Evolutionary conservation across 1,284 basidiomycete genomes (phyloP).

Genomic region (Macrocystidia cucumis): DNA sequence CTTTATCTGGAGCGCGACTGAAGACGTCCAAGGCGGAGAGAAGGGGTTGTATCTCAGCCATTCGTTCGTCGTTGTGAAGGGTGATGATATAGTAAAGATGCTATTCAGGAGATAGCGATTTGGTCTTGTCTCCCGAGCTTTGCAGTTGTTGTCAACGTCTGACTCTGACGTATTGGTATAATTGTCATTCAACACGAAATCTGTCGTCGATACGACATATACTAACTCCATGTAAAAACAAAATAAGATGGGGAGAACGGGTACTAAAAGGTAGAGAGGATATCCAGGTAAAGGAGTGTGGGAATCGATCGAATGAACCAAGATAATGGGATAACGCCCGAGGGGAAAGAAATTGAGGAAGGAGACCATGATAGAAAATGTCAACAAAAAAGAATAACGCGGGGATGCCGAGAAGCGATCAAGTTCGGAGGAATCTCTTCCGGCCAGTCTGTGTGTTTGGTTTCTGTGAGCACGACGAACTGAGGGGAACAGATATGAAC

Average conservation of each 20-base stretch:
- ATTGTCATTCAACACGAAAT: slow-evolving; percentile 26
- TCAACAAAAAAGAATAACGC: slow-evolving; percentile 8
- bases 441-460: slow-evolving; percentile 39
- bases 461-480: slow-evolving; percentile 6
- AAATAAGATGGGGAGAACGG: slow-evolving; percentile 26
- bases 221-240: slow-evolving; percentile 28
- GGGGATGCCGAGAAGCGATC: slow-evolving; percentile 21
- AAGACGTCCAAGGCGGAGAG: slow-evolving; percentile 73
- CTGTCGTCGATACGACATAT: slow-evolving; percentile 17
- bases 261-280: slow-evolving; percentile 45
- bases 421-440: slow-evolving; percentile 74
- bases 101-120: slow-evolving; percentile 12
- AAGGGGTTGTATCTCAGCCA: slow-evolving; percentile 64
- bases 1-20: slow-evolving; percentile 72
- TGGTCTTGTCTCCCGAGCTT: slow-evolving; percentile 13
- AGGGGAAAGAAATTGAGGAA: slow-evolving; percentile 12
- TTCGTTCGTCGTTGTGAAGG: slow-evolving; percentile 20
- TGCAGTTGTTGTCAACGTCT: slow-evolving; percentile 24
- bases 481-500: slow-evolving; percentile 19
- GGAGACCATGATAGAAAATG: slow-evolving; percentile 8
- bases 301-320: slow-evolving; percentile 35
- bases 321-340: slow-evolving; percentile 30
- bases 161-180: slow-evolving; percentile 25
- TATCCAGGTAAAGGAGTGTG: slow-evolving; percentile 61
- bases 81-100: slow-evolving; percentile 12